Evolutionary conservation across 2,329 filamentous ascomycete genomes (phyloP).

Genomic region (Sclerotinia spermophila): DNA sequence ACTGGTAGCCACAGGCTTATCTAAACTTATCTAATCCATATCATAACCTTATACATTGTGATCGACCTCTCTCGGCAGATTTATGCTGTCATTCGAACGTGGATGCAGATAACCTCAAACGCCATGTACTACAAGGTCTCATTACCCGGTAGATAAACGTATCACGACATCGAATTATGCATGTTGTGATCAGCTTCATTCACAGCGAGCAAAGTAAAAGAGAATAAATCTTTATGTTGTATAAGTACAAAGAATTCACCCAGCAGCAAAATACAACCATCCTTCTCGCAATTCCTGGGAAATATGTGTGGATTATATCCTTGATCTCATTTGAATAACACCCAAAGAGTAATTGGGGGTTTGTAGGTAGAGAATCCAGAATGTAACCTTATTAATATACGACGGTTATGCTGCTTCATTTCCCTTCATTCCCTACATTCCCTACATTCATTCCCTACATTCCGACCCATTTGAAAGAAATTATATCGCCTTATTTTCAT

Average conservation of each 20-base stretch:
- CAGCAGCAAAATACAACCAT: background rate
- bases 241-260: background rate
- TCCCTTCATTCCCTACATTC: constrained; percentile 3
- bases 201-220: background rate
- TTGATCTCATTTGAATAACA: background rate
- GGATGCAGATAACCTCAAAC: background rate
- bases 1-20: background rate
- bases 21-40: background rate
- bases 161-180: background rate
- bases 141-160: background rate
- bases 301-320: background rate
- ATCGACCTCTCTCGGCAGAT: background rate
- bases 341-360: background rate
- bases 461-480: background rate
- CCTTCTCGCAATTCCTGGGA: background rate
- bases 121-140: background rate
- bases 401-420: background rate
- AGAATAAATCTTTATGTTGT: background rate
- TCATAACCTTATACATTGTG: background rate
- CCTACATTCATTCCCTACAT: constrained; percentile 2
- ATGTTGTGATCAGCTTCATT: background rate
- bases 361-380: background rate
- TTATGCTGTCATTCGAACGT: background rate
- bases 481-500: background rate
- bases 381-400: background rate